These are phyloP conservation scores for Penicillium manginii DNA, from an alignment of 495 filamentous ascomycete genomes.

Conservation along the genomic window DNA sequence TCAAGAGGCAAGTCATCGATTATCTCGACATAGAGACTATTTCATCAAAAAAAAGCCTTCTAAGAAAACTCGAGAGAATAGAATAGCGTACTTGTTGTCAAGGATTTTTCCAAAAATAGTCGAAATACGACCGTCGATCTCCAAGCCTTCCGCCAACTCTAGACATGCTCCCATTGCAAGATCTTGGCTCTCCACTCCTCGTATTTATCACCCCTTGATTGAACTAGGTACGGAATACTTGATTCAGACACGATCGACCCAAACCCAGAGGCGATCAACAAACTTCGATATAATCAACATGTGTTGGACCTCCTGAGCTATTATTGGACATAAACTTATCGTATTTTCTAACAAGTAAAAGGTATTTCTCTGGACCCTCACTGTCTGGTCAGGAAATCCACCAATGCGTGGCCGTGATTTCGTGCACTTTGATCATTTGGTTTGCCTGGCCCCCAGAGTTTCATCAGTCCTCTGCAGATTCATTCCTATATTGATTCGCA, in stretches of 20 bases:
- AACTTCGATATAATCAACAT: neutral
- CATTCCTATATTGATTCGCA: neutral
- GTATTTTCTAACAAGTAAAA: neutral
- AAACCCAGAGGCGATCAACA: neutral
- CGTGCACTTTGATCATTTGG: neutral
- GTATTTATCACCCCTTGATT: slow-evolving; percentile 6
- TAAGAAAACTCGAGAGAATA: neutral
- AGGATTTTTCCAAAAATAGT: slow-evolving; percentile 1
- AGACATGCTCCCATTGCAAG: neutral
- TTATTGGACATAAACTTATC: neutral
- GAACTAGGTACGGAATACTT: neutral
- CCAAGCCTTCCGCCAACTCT: slow-evolving; percentile 3
- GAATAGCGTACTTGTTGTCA: neutral
- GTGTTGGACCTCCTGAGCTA: neutral
- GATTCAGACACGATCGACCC: neutral
- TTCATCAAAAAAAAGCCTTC: too few relatives aligned
- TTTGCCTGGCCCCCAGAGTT: neutral
- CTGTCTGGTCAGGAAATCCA: neutral
- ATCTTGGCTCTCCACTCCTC: slow-evolving; percentile 10
- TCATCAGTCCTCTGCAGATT: neutral
- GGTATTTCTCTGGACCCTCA: neutral
- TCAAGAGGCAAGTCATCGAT: too few relatives aligned
- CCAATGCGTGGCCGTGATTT: neutral
- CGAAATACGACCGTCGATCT: slow-evolving; percentile 6
- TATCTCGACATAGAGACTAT: too few relatives aligned